Percentiles rank a stretch among this genome's conserved stretches.
Evolutionary conservation across 441 rosid species (phyloP).

Genomic region (Flueggea neowawraea): DNA sequence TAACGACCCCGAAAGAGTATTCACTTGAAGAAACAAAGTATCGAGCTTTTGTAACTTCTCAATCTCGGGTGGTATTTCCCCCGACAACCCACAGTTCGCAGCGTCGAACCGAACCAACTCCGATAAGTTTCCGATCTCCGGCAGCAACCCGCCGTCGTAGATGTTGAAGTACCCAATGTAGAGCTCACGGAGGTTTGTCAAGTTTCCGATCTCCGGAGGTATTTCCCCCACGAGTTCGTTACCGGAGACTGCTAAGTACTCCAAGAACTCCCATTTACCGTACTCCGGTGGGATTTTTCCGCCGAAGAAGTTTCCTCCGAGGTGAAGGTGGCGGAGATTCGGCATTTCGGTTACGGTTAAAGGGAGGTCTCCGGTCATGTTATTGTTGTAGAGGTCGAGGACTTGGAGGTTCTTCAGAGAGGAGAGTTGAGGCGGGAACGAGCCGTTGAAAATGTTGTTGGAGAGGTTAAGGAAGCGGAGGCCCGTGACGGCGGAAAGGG

Average conservation of each 20-base stretch:
- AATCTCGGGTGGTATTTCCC: constrained; percentile 71
- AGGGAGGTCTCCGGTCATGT: constrained; percentile 77
- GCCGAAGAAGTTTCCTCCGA: constrained; percentile 86
- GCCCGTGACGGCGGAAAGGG: constrained; percentile 46
- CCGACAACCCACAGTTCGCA: constrained; percentile 75
- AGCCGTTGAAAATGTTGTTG: constrained; percentile 68
- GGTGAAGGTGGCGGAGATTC: constrained; percentile 76
- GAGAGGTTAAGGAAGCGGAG: constrained; percentile 78
- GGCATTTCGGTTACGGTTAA: constrained; percentile 56
- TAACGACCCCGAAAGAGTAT: constrained; percentile 57
- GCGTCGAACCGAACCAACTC: constrained; percentile 69
- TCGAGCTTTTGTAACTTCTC: constrained; percentile 72
- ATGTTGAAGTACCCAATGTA: constrained; percentile 82
- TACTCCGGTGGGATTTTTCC: constrained; percentile 72
- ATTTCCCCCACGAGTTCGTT: constrained; percentile 70
- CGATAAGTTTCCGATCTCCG: constrained; percentile 83
- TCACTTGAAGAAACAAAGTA: constrained; percentile 90
- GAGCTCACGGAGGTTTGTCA: constrained; percentile 53
- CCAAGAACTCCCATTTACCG: constrained; percentile 62
- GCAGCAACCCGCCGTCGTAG: constrained; percentile 63
- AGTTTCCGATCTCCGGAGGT: constrained; percentile 83
- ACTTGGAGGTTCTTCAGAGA: constrained; percentile 56
- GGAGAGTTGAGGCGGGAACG: constrained; percentile 62
- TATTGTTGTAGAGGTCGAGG: constrained; percentile 90
- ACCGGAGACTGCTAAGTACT: constrained; percentile 84